Base-by-base conservation (phyloP, 2,329 filamentous ascomycete species). In the Trichoderma atroviride region DNA sequence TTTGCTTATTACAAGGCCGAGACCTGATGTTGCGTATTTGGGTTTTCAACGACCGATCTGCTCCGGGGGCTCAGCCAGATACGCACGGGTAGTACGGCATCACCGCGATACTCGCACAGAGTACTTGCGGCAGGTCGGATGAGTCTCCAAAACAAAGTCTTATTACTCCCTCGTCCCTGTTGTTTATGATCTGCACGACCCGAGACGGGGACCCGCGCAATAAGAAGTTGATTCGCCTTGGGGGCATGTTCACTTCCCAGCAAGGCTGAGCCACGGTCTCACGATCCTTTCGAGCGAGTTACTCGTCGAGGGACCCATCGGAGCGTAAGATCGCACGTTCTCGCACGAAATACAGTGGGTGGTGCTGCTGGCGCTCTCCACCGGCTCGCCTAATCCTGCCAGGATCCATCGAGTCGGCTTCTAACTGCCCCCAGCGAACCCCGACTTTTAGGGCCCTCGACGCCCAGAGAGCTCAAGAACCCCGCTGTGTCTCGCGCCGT, bases 401-500 rank as follows among this genome's bases (percentile, higher is more conserved):
- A 43, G 61, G 50, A n/a, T 56, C 33, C 50, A 33, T 13, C 5
- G 33, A 9, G 10, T 47, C 37, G 29, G 24, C 19, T 50, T n/a
- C 59, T 33, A 22, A 33, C 16, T 47, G 29, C 16, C 40, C 62
- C 47, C 47, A 31, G 52, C 60, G 22, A 64, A 53, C 31, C 43
- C 61, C 61, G 61, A n/a, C 27, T 57, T 35, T 37, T 27, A 57
- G 52, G 62, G 37, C 52, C 35, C 53, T 58, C 53, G 37, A 47
- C 35, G 33, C 61, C 61, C 61, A 35, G 52, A 37, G 52, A 50
- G 40, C 63, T 35, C 63, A 58, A 57, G 37, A 66, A 66, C 63
- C 63, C 63, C 53, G 63, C 63, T 58, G 63, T 33, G 63, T 55
- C 60, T 66, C 63, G 35, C 62, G n/a, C 52, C 4, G 13, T 50